Conservation (phyloP, 2,329 filamentous ascomycete genomes). For the Ophiostoma sp. region DNA sequence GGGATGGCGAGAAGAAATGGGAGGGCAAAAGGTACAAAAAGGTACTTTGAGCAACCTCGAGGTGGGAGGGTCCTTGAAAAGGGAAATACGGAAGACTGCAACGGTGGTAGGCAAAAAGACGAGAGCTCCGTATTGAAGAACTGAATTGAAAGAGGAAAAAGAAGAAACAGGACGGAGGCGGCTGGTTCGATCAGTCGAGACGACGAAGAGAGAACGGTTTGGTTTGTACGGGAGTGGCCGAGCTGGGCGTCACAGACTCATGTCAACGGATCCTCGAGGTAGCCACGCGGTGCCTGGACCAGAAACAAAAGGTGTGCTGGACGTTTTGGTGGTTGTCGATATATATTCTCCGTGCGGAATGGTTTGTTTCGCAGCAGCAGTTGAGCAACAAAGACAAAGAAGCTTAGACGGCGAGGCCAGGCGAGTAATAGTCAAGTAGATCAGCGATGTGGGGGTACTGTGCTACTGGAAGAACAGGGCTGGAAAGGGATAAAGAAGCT, state of each 20-base stretch:
- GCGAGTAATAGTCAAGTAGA: not conserved
- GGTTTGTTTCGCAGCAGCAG: not conserved
- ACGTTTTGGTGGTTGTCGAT: not conserved
- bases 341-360: not conserved
- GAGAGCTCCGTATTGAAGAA: not conserved
- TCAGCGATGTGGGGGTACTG: conserved; percentile 2
- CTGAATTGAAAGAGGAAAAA: not conserved
- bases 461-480: not conserved
- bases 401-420: not conserved
- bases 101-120: not conserved
- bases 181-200: not conserved
- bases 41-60: not conserved
- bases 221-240: conserved; percentile 18
- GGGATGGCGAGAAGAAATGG: not conserved
- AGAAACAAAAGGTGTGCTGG: not conserved
- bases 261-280: not conserved
- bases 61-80: not conserved
- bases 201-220: not conserved
- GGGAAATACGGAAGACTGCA: not conserved
- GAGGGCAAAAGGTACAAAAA: conserved; percentile 4
- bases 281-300: not conserved
- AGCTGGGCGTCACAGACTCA: not conserved
- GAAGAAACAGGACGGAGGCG: not conserved
- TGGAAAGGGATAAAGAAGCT: not conserved
- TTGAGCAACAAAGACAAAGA: not conserved